Conservation (phyloP, 2,329 filamentous ascomycete species). For the Ceratocystis papillata region DNA sequence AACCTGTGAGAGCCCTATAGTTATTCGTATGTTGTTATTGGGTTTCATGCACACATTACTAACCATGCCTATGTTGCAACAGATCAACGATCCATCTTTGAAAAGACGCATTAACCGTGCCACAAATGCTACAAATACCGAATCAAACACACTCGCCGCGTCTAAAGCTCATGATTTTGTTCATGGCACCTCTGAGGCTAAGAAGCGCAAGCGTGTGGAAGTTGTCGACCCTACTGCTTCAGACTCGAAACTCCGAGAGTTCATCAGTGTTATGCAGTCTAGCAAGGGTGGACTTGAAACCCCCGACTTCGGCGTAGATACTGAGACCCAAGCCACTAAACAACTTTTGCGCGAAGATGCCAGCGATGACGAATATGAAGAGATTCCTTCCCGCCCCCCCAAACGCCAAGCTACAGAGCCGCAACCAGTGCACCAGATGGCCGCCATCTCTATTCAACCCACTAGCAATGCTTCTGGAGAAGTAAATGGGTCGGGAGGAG, state of each 20-base stretch:
- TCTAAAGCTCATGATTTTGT: not conserved
- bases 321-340: slow-evolving; percentile 2
- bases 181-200: slow-evolving; percentile 34
- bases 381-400: slow-evolving; percentile 38
- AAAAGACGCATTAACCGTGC: slow-evolving; percentile 18
- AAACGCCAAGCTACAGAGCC: slow-evolving; percentile 25
- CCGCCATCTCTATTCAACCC: not conserved
- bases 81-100: slow-evolving; percentile 25
- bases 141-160: not conserved
- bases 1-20: slow-evolving; percentile 48
- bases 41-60: not conserved
- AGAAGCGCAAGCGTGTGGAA: slow-evolving; percentile 59
- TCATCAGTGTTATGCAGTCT: slow-evolving; percentile 68
- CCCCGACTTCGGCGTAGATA: slow-evolving; percentile 21
- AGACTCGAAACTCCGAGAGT: slow-evolving; percentile 78
- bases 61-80: not conserved
- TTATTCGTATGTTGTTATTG: not conserved
- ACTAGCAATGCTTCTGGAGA: slow-evolving; percentile 53
- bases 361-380: slow-evolving; percentile 67
- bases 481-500: slow-evolving; percentile 31
- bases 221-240: slow-evolving; percentile 38
- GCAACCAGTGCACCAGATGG: not conserved
- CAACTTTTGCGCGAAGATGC: slow-evolving; percentile 43
- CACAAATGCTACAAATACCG: not conserved
- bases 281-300: slow-evolving; percentile 20